Evolutionary conservation across 2,329 filamentous ascomycete species (phyloP).

Genomic region (Xylariaceae sp.): DNA sequence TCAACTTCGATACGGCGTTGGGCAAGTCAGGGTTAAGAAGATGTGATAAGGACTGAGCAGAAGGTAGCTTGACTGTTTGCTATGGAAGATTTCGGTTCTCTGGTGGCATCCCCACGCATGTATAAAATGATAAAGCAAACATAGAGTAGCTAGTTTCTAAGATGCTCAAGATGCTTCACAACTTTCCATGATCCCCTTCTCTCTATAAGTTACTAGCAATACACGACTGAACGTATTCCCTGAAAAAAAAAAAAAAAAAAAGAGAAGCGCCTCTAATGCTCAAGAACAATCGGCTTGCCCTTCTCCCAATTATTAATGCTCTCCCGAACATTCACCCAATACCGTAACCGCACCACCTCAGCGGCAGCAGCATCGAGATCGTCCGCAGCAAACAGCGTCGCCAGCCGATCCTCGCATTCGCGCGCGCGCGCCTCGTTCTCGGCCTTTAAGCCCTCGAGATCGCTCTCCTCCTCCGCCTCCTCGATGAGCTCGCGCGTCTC

Average conservation of each 20-base stretch:
- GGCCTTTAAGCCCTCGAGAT: conserved; percentile 51
- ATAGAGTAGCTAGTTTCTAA: no score
- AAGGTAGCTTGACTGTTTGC: no score
- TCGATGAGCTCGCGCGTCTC: conserved; percentile 74
- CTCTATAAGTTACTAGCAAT: neutral
- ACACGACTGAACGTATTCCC: neutral
- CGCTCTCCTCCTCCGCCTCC: conserved; percentile 60
- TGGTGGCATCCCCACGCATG: no score
- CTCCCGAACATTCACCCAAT: conserved; percentile 85
- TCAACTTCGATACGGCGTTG: no score
- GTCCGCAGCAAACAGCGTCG: conserved; percentile 57
- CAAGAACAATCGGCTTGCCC: conserved; percentile 55
- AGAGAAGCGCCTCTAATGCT: conserved; percentile 37
- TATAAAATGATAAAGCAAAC: no score
- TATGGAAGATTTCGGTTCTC: no score
- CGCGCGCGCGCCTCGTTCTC: conserved; percentile 65
- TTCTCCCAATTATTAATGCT: conserved; percentile 78
- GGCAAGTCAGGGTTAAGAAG: no score
- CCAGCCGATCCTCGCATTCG: conserved; percentile 58
- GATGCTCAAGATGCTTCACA: no score
- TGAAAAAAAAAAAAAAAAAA: no score
- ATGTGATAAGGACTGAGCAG: no score
- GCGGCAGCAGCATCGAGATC: conserved; percentile 60
- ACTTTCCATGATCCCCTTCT: neutral
- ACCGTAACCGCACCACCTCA: conserved; percentile 73